Percentiles rank a stretch among this genome's conserved stretches.
Evolutionary conservation across 352 stramenopile species (phyloP).

Genomic region (Phytopythium montanum): DNA sequence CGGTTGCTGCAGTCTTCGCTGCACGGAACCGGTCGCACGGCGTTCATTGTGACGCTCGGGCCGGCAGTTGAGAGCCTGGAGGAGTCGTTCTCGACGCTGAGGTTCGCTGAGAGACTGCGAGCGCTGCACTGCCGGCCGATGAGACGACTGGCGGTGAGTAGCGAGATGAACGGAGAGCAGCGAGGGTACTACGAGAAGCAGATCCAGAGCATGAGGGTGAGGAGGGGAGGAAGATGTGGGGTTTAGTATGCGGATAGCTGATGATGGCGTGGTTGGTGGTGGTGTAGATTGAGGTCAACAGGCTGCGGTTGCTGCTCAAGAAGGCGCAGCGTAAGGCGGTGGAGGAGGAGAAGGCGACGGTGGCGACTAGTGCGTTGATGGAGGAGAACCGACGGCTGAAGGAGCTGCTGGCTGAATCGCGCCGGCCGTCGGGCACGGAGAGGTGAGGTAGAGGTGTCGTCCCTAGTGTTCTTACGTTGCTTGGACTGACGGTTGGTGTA

Average conservation of each 20-base stretch:
- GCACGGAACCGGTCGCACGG: constrained; percentile 40
- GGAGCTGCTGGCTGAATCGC: constrained; percentile 49
- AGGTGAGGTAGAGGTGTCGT: constrained; percentile 23
- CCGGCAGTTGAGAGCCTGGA: constrained; percentile 49
- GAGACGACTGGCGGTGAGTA: constrained; percentile 43
- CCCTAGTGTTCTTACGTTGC: background rate
- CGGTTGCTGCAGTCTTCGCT: constrained; percentile 65
- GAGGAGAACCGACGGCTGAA: constrained; percentile 66
- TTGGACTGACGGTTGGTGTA: background rate
- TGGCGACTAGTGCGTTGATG: constrained; percentile 44
- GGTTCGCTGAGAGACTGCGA: constrained; percentile 68
- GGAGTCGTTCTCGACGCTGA: constrained; percentile 64
- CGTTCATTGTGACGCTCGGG: constrained; percentile 71
- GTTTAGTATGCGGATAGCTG: too few species aligned
- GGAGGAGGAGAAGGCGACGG: constrained; percentile 12
- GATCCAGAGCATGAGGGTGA: constrained; percentile 65
- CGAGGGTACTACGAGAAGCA: constrained; percentile 64
- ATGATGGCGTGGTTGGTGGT: too few species aligned
- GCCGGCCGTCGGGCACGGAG: constrained; percentile 39
- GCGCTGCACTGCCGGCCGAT: constrained; percentile 52
- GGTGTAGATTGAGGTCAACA: constrained; percentile 47
- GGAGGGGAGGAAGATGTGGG: too few species aligned
- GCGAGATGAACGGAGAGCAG: constrained; percentile 48
- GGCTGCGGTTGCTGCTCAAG: constrained; percentile 44
- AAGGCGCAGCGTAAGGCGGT: constrained; percentile 36